Conservation (phyloP, 2,329 filamentous ascomycete genomes). For the Trichoderma simmonsii region DNA sequence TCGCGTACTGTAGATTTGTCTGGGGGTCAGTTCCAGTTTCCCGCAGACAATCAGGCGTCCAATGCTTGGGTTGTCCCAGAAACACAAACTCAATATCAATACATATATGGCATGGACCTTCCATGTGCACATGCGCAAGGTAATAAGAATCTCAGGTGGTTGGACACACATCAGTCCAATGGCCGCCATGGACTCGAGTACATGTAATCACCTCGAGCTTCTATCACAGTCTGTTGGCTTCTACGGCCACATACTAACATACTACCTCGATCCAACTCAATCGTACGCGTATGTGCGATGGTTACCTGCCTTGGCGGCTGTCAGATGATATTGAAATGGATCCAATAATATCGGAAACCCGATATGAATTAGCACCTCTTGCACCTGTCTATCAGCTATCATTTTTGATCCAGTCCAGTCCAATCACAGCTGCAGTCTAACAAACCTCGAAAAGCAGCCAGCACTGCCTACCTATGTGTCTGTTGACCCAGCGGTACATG, state of each 20-base stretch:
- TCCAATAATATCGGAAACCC: background rate
- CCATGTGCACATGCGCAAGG: background rate
- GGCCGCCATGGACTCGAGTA: background rate
- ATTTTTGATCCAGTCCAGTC: background rate
- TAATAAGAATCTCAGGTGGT: rapidly evolving
- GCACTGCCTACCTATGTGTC: background rate
- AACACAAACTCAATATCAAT: background rate
- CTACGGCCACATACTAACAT: conserved; percentile 10
- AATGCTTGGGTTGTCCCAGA: background rate
- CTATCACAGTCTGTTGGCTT: conserved; percentile 16
- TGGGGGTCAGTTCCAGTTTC: background rate
- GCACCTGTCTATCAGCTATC: background rate
- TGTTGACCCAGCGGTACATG: background rate
- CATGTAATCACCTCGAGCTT: too few relatives aligned
- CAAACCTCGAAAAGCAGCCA: background rate
- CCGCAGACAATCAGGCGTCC: background rate
- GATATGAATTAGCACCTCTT: background rate
- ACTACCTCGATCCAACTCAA: background rate
- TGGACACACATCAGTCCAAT: background rate
- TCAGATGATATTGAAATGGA: background rate
- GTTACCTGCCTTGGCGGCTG: background rate
- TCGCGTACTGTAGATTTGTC: background rate
- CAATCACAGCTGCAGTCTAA: background rate
- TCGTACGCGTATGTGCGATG: background rate
- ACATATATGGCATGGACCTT: background rate